Conservation (phyloP, 371 early-diverging fungal genomes). For the Blakeslea trispora region DNA sequence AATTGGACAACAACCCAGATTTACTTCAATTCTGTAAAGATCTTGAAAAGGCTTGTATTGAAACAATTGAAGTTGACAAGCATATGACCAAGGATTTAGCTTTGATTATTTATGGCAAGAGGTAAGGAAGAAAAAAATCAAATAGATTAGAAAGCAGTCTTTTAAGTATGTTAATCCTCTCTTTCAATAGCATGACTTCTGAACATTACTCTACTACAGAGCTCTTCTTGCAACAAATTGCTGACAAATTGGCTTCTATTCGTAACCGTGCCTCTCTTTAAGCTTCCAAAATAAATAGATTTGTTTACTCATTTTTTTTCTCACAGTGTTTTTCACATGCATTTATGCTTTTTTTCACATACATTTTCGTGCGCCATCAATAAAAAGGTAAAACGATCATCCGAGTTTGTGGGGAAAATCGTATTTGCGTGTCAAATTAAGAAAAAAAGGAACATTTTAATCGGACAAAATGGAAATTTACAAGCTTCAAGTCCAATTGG, state of each 20-base stretch:
- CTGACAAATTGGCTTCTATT: conserved; percentile 65
- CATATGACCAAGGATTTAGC: conserved; percentile 98
- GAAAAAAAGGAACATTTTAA: too few species aligned
- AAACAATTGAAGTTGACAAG: conserved; percentile 81
- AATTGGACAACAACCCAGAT: conserved; percentile 81
- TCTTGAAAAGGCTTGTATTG: conserved; percentile 88
- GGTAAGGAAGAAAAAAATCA: too few species aligned
- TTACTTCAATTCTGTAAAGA: conserved; percentile 76
- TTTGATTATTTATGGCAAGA: conserved; percentile 87
- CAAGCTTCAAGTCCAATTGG: too few species aligned
- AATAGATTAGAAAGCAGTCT: too few species aligned
- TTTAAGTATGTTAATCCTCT: conserved; percentile 28
- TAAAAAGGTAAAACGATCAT: too few species aligned
- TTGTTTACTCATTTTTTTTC: too few species aligned
- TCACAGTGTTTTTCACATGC: too few species aligned
- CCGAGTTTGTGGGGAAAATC: too few species aligned
- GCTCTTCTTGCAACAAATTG: conserved; percentile 78
- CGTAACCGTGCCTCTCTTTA: conserved; percentile 39
- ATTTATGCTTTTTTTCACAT: too few species aligned
- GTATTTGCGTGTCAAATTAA: too few species aligned
- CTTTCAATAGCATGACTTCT: conserved; percentile 52
- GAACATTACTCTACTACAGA: conserved; percentile 80
- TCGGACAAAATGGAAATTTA: too few species aligned
- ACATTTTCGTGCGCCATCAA: too few species aligned
- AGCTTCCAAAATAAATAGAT: neutral